Evolutionary conservation across 805 yeast species (phyloP).

Genomic region (Dipodascopsis tothii): DNA sequence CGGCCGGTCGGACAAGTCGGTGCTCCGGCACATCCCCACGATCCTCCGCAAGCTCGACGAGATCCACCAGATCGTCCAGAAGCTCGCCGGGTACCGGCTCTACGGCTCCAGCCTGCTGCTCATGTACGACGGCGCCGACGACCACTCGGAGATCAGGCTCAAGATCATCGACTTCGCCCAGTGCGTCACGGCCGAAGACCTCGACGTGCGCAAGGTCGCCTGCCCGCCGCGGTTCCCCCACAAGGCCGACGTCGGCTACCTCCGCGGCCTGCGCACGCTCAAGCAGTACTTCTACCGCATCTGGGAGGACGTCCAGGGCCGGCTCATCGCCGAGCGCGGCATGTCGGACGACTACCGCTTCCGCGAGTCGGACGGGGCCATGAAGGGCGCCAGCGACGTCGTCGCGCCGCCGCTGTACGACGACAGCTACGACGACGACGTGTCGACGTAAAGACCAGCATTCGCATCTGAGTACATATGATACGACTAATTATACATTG

Average conservation of each 20-base stretch:
- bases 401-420: background rate
- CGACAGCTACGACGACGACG: background rate
- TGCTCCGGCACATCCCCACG: constrained; percentile 58
- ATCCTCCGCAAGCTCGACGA: constrained; percentile 55
- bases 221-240: constrained; percentile 67
- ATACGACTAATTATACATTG: too few species aligned
- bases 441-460: background rate
- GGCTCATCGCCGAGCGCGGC: background rate
- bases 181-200: constrained; percentile 58
- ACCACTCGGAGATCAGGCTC: constrained; percentile 34
- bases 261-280: constrained; percentile 72
- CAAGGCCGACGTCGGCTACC: constrained; percentile 71
- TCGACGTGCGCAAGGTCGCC: constrained; percentile 36
- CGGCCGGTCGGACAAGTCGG: constrained; percentile 52
- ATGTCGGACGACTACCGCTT: background rate
- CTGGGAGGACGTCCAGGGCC: background rate
- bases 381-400: background rate
- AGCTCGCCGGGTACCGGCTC: constrained; percentile 68
- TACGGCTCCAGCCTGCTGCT: constrained; percentile 85
- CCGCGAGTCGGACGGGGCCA: background rate
- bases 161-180: constrained; percentile 94
- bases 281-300: constrained; percentile 48
- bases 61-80: constrained; percentile 46
- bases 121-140: constrained; percentile 68
- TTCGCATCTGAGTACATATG: too few species aligned